Base-by-base conservation (phyloP, 2,329 filamentous ascomycete genomes). In the Calonectria honghensis region DNA sequence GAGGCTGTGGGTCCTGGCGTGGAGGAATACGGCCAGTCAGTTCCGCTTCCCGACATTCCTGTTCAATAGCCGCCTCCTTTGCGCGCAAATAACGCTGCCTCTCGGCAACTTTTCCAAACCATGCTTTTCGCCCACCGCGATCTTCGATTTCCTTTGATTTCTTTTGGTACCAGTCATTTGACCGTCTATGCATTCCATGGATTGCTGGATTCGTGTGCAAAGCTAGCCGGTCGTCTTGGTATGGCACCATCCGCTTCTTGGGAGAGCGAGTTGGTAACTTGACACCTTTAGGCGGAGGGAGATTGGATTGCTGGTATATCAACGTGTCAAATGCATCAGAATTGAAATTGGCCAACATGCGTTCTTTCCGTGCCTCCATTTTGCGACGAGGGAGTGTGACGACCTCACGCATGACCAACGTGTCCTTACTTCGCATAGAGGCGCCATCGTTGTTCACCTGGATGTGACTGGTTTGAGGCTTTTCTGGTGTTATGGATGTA, bases 101-200 rank as follows among this genome's bases (percentile, higher is more conserved):
- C 61, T 84, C 80, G 0, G 83, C 80, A 0, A 85, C 87, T 73
- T 85, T 86, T 27, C 90, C 89, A 61, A 90, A 88, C 76, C 88
- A 89, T 6, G 81, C 83, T 76, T 92, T 92, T 24, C 89, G 85
- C 4, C 84, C 85, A 6, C 87, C 87, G 2, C 91, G 88, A 2
- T 81, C 81, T 50, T 82, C 78, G 37, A 92, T 91, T 72, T 92
- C 90, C 1, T 81, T 78, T 41, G 86, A 84, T 74, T 91, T 92
- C 20, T 82, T 80, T 18, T 78, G 80, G 65, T 87, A 83, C 90
- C 90, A 92, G 24, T 83, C 82, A 5, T 85, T 78, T 0, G 88
- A 85, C 57, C 85, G 85, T 2, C 83, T 83, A 57, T 87, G 85
- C 1, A 85, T 85, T 82, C 86, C 88, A 67, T 90, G 88, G 2